These are phyloP conservation scores for Ganoderma sp. DNA, from an alignment of 1,284 basidiomycete genomes.

Conservation along the genomic window DNA sequence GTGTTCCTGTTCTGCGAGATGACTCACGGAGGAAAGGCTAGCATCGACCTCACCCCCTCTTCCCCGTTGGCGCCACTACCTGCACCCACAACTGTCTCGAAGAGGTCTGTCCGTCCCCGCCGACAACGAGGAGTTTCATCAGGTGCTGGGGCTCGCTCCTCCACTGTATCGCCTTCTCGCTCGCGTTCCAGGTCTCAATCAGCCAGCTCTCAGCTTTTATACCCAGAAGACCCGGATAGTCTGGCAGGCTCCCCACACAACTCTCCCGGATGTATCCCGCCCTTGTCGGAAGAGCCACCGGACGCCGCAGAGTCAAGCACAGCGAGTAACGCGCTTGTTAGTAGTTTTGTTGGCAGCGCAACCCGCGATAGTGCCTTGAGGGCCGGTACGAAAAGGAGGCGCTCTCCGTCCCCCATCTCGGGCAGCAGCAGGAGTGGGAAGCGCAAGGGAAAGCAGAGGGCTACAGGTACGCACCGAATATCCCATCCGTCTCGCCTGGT, in stretches of 20 bases:
- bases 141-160: slow-evolving; percentile 13
- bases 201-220: background rate
- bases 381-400: background rate
- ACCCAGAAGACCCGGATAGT: background rate
- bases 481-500: background rate
- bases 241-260: background rate
- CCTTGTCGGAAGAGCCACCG: background rate
- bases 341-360: no score
- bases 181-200: slow-evolving; percentile 24
- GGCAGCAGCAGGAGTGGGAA: background rate
- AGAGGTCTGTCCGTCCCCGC: slow-evolving; percentile 29
- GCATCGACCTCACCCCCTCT: slow-evolving; percentile 8
- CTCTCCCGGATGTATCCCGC: no score
- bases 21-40: background rate
- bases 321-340: no score
- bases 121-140: slow-evolving; percentile 5
- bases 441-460: slow-evolving; percentile 6
- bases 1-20: background rate
- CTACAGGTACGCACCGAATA: background rate
- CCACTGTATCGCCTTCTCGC: slow-evolving; percentile 18
- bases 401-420: background rate
- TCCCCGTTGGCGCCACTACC: slow-evolving; percentile 23
- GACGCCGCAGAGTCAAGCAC: background rate
- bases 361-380: background rate
- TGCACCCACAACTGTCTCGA: slow-evolving; percentile 30